Base-by-base conservation (phyloP, 768 basidiomycete species). In the Lactarius sanguifluus region DNA sequence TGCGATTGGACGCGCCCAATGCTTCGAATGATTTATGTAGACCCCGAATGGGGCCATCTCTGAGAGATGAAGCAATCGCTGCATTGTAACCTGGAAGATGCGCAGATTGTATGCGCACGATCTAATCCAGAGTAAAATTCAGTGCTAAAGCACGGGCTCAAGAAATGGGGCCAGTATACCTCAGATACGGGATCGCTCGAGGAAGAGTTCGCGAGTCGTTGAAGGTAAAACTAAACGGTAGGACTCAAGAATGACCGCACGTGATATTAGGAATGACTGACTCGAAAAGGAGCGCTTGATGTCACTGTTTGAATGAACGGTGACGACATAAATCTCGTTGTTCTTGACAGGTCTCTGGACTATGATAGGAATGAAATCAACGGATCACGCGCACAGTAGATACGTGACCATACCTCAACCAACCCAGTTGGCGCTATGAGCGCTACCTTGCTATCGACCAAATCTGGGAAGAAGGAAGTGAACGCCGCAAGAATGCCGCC, bases 51-150 rank as follows among this genome's bases (percentile, higher is more conserved):
- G 90, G 90, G 1, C 90, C 90, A 45, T 88, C 83, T 40, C 90
- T 83, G 30, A 92, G 78, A 3, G 86, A 89, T 5, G 89, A 91
- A 0, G 90, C 90, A n/a, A 92, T 77, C 0, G 90, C 90, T 25
- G 84, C 82, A 69, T 92, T 90, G 73, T 85, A 92, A 5, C 90
- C 85, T 0, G 87, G 83, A 6, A 92, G 81, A 72, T 90, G 86
- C 1, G 90, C 90, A 0, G 88, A 88, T 76, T 92, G 90, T 15
- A 90, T 77, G n/a, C 89, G 83, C 0, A 91, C 86, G 63, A 92
- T 86, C 85, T 89, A 67, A 34, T 54, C 9, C 8, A 43, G 25
- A 56, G 47, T 12, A 50, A 28, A n/a, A 41, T 36, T 60, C 59
- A 60, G 57, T 40, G 5, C 34, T 13, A 32, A 28, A 13, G 30